Evolutionary conservation across 768 basidiomycete species (phyloP).

Genomic region (Pulveroboletus sp.): DNA sequence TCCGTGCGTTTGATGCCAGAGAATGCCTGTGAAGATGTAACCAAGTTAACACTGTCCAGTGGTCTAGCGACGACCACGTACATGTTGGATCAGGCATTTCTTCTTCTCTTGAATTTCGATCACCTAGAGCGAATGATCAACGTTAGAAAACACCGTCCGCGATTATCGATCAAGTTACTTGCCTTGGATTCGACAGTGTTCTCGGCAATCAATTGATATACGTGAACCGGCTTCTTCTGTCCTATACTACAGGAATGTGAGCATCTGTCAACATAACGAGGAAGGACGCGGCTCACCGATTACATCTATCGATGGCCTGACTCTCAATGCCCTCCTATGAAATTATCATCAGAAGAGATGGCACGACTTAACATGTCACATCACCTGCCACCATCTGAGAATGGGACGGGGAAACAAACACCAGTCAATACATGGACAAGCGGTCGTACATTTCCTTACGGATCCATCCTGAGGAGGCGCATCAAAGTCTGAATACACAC

Average conservation of each 20-base stretch:
- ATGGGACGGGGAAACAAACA: slow-evolving; percentile 1
- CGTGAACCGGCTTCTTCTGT: slow-evolving; percentile 76
- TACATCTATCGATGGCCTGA: slow-evolving; percentile 78
- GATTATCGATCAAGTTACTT: slow-evolving; percentile 2
- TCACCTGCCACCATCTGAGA: slow-evolving; percentile 72
- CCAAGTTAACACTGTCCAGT: background rate
- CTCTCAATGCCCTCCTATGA: slow-evolving; percentile 74
- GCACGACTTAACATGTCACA: slow-evolving; percentile 2
- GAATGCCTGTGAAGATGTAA: slow-evolving; percentile 55
- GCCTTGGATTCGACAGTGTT: slow-evolving; percentile 86
- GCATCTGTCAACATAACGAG: background rate
- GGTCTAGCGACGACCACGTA: slow-evolving; percentile 21
- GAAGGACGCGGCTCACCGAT: slow-evolving; percentile 41
- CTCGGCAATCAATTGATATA: slow-evolving; percentile 87
- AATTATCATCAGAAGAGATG: slow-evolving; percentile 7
- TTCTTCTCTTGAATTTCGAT: slow-evolving; percentile 86
- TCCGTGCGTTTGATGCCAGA: slow-evolving; percentile 76
- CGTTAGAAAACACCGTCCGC: background rate
- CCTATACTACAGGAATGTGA: slow-evolving; percentile 49
- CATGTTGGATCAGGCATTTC: slow-evolving; percentile 74
- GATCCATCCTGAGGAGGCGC: slow-evolving; percentile 60
- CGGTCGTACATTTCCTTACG: slow-evolving; percentile 45
- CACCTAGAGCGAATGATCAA: slow-evolving; percentile 37
- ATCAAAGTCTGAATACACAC: slow-evolving; percentile 1
- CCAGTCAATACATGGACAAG: slow-evolving; percentile 10